These are phyloP conservation scores for Cnidoscolus chayamansa DNA, from an alignment of 441 rosid species.

Conservation along the genomic window DNA sequence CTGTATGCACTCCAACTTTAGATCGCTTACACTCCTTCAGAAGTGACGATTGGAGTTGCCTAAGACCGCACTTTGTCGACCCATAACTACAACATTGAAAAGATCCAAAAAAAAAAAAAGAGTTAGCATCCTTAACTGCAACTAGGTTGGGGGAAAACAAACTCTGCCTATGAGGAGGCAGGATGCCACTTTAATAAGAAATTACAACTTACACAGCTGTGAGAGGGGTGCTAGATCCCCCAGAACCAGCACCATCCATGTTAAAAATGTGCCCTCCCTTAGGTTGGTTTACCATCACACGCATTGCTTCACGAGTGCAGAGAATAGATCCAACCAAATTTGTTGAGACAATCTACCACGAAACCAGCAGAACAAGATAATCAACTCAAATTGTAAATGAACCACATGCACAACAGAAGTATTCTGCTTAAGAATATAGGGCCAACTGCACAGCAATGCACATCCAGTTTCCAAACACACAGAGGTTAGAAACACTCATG, in stretches of 20 bases:
- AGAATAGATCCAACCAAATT: constrained; percentile 85
- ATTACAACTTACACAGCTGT: constrained; percentile 77
- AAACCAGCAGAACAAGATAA: constrained; percentile 7
- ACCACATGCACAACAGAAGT: not conserved
- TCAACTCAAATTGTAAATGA: not conserved
- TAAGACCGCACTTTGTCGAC: constrained; percentile 89
- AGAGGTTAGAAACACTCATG: not conserved
- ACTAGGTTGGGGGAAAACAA: too few relatives aligned
- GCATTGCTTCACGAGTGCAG: constrained; percentile 91
- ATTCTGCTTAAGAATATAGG: not conserved
- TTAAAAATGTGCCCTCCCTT: constrained; percentile 85
- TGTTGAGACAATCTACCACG: constrained; percentile 71
- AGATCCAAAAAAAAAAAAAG: constrained; percentile 9
- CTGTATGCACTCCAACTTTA: constrained; percentile 81
- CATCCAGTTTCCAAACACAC: not conserved
- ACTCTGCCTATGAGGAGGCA: not conserved
- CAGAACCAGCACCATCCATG: constrained; percentile 98
- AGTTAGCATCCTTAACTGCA: constrained; percentile 9
- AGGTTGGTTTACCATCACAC: constrained; percentile 56
- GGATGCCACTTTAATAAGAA: not conserved
- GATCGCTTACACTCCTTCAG: constrained; percentile 70
- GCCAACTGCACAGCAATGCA: not conserved
- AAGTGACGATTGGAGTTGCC: constrained; percentile 81
- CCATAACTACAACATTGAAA: constrained; percentile 56
- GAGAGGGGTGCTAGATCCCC: constrained; percentile 93